Evolutionary conservation across 371 early-diverging fungal genomes (phyloP).

Genomic region (Synchytrium microbalum): DNA sequence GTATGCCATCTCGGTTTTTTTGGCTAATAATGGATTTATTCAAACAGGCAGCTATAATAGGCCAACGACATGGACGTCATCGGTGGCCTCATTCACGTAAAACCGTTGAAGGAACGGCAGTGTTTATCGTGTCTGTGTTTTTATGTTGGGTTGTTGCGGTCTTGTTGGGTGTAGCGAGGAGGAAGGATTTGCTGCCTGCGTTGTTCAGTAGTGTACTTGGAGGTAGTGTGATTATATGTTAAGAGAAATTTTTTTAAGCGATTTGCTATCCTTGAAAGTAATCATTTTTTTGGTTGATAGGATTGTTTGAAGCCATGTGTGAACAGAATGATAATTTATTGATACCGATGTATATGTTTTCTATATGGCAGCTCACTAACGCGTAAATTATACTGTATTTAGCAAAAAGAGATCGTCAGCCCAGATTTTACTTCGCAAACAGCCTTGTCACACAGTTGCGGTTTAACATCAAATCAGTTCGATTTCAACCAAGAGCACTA

Average conservation of each 20-base stretch:
- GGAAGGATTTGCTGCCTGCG: background rate
- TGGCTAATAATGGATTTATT: constrained; percentile 11
- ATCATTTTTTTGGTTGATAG: constrained; percentile 10
- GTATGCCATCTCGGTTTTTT: too few relatives aligned
- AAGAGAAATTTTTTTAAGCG: background rate
- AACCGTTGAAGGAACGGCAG: constrained; percentile 81
- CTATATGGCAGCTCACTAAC: background rate
- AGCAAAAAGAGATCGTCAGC: too few relatives aligned
- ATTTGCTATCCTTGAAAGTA: constrained; percentile 2
- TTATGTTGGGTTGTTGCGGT: constrained; percentile 1
- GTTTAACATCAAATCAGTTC: too few relatives aligned
- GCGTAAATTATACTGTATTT: too few relatives aligned
- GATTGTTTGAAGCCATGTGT: constrained; percentile 31
- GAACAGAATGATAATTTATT: constrained; percentile 47
- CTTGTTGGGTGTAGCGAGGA: background rate
- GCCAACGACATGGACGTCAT: constrained; percentile 59
- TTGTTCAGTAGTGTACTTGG: background rate
- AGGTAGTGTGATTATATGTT: background rate
- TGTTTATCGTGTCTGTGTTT: constrained; percentile 56
- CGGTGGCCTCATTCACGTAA: constrained; percentile 70
- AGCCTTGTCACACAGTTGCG: too few relatives aligned
- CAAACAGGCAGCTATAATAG: constrained; percentile 68
- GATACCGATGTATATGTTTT: constrained; percentile 29
- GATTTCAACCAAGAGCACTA: too few relatives aligned
- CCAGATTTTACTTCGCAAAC: too few relatives aligned